phyloP scores from a whole-genome alignment of 1,139 yeast species.

The Pichia sp. region DNA sequence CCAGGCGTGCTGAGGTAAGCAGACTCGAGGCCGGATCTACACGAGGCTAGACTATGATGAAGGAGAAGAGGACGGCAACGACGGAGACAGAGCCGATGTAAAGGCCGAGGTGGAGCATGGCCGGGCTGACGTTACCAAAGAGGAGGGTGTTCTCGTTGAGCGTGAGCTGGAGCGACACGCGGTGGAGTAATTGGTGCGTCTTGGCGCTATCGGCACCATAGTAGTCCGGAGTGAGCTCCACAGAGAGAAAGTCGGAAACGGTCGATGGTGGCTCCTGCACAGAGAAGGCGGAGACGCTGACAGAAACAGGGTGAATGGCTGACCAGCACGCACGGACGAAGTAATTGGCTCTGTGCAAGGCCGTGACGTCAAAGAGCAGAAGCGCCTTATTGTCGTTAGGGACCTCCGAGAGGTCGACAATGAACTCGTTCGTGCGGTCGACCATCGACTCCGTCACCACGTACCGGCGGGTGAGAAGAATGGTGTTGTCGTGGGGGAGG shows the following conservation, averaged over 20 bases:
- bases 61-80: background rate
- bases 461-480: background rate
- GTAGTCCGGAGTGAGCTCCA: background rate
- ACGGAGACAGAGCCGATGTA: background rate
- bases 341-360: background rate
- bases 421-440: background rate
- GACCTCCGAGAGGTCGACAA: background rate
- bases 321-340: conserved; percentile 25
- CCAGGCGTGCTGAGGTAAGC: no score
- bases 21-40: no score
- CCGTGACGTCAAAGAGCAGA: background rate
- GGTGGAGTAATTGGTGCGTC: background rate
- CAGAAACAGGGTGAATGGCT: conserved; percentile 26
- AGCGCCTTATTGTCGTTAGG: background rate
- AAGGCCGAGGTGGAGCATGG: background rate
- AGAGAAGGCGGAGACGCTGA: conserved; percentile 6
- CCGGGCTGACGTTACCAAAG: background rate
- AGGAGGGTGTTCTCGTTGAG: background rate
- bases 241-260: background rate
- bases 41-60: background rate
- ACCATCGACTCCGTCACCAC: background rate
- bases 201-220: no score
- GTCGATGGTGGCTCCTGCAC: no score
- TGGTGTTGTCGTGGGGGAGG: background rate
- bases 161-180: background rate